A percentile compares a stretch with the other conserved stretches of the same genome.
Conservation (phyloP, 306 rosid species). For the Lathyrus tuberosus region DNA sequence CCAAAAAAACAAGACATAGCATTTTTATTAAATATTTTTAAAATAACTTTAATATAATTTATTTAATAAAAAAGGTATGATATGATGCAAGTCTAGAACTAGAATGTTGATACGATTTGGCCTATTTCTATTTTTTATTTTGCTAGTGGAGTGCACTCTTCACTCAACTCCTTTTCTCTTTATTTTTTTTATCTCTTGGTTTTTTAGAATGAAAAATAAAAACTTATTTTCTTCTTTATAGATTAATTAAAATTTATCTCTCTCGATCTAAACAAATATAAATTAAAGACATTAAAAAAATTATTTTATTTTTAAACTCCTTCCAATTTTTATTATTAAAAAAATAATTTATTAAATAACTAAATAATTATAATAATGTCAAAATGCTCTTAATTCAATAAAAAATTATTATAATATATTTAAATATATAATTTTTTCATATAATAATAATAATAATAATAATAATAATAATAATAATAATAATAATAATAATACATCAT, state of each 20-base stretch:
- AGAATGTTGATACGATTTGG: neutral
- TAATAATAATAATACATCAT: too few species aligned
- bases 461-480: too few species aligned
- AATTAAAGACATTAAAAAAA: neutral
- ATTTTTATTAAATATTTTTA: neutral
- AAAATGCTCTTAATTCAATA: too few species aligned
- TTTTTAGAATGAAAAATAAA: neutral
- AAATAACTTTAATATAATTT: neutral
- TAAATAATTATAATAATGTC: too few species aligned
- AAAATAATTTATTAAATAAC: too few species aligned
- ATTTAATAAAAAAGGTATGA: neutral
- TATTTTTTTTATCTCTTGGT: neutral
- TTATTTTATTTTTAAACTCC: too few species aligned
- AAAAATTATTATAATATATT: too few species aligned
- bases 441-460: too few species aligned
- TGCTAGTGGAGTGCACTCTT: slow-evolving; percentile 6
- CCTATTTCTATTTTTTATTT: slow-evolving; percentile 1
- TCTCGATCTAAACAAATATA: neutral
- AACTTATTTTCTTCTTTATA: too few species aligned
- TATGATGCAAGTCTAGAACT: slow-evolving; percentile 7
- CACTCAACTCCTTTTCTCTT: slow-evolving; percentile 1
- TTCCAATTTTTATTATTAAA: too few species aligned
- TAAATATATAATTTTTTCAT: too few species aligned
- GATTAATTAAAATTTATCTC: slow-evolving; percentile 1
- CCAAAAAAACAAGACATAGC: neutral